Conservation (phyloP, 192 early-diverging fungal species). For the Chytriomyces sp. region DNA sequence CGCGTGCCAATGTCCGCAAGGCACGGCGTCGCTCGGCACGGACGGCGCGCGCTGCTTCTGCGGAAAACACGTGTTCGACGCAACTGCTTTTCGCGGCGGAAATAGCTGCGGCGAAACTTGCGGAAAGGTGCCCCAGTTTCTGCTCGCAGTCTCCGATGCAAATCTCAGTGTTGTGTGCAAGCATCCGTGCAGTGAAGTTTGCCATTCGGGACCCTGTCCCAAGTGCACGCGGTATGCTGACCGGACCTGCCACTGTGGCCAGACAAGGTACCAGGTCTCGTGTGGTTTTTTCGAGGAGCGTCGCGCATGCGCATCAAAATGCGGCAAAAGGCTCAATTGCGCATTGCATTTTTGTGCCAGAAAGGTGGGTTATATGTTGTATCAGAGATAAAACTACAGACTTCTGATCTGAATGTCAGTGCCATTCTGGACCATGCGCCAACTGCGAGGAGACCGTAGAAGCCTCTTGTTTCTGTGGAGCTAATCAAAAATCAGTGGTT, state of each 20-base stretch:
- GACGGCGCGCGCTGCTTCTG: slow-evolving; percentile 12
- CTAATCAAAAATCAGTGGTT: neutral
- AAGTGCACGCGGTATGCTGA: slow-evolving; percentile 6
- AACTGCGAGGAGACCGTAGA: neutral
- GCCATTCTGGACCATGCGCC: slow-evolving; percentile 9
- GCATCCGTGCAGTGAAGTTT: neutral
- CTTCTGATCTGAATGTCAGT: neutral
- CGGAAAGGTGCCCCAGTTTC: neutral
- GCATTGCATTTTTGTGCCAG: neutral
- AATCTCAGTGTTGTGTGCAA: neutral
- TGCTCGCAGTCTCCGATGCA: neutral
- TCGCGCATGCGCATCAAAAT: neutral
- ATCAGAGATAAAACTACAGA: neutral
- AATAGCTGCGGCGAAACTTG: slow-evolving; percentile 13
- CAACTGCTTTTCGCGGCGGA: too few species aligned
- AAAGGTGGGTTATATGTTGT: neutral
- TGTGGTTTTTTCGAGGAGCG: neutral
- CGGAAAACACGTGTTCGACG: neutral
- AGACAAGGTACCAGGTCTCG: neutral
- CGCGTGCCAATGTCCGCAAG: neutral
- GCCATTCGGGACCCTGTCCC: slow-evolving; percentile 4
- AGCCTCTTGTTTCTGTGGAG: neutral
- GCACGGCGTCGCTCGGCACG: neutral
- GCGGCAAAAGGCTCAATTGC: neutral
- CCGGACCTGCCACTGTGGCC: neutral